phyloP scores from a whole-genome alignment of 2,329 filamentous ascomycete species.

The Phaeosphaeria sp. region DNA sequence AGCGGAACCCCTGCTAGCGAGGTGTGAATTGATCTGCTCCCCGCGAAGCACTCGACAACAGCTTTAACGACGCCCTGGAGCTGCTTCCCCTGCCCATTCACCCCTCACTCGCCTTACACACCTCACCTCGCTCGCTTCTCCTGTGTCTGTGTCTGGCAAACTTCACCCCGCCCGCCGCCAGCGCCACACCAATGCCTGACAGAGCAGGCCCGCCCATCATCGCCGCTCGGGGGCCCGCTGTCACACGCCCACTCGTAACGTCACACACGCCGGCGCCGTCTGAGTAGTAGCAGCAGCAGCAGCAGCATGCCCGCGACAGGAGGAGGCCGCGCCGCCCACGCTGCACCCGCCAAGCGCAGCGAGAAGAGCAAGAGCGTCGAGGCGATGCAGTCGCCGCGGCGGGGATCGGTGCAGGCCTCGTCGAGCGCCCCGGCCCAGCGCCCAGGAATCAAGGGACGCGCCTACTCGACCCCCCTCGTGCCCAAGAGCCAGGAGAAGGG shows the following conservation, averaged over 20 bases:
- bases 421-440: conserved; percentile 24
- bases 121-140: background rate
- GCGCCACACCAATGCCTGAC: conserved; percentile 7
- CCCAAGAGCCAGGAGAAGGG: conserved; percentile 34
- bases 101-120: background rate
- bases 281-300: too few relatives aligned
- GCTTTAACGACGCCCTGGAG: background rate
- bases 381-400: conserved; percentile 28
- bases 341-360: conserved; percentile 19
- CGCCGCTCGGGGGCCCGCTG: conserved; percentile 4
- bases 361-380: conserved; percentile 38
- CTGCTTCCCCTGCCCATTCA: background rate
- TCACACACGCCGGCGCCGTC: conserved; percentile 4
- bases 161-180: background rate
- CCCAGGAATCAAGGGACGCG: conserved; percentile 44
- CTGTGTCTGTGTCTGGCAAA: background rate
- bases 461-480: conserved; percentile 46
- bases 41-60: background rate
- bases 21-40: background rate
- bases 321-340: conserved; percentile 19
- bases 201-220: conserved; percentile 7
- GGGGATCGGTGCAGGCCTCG: conserved; percentile 17
- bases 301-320: conserved; percentile 28
- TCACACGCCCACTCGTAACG: conserved; percentile 7
- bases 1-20: background rate